These are phyloP conservation scores for Ogataea minuta DNA, from an alignment of 805 yeast genomes.

Conservation along the genomic window DNA sequence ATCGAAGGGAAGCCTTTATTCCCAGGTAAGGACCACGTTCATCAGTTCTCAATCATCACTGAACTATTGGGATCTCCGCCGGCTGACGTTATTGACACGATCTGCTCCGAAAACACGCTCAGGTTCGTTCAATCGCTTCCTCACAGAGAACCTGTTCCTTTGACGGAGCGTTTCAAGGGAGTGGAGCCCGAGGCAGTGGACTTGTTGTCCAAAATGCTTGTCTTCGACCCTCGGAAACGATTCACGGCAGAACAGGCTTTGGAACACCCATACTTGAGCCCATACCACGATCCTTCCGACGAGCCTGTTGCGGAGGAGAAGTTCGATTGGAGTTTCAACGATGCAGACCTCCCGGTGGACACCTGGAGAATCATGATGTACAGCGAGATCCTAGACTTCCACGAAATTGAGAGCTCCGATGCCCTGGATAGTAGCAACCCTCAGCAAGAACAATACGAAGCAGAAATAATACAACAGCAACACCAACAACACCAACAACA, in stretches of 20 bases:
- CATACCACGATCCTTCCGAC: conserved; percentile 96
- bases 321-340: conserved; percentile 98
- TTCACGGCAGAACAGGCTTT: conserved; percentile 90
- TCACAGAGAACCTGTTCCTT: conserved; percentile 86
- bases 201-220: conserved; percentile 82
- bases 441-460: conserved; percentile 24
- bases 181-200: conserved; percentile 88
- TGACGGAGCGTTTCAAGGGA: conserved; percentile 73
- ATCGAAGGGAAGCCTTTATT: conserved; percentile 94
- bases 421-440: conserved; percentile 17
- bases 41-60: conserved; percentile 95
- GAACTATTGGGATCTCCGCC: conserved; percentile 94
- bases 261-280: conserved; percentile 86
- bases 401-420: conserved; percentile 65
- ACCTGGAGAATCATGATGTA: conserved; percentile 99
- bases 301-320: conserved; percentile 92
- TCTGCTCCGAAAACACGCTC: conserved; percentile 91
- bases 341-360: conserved; percentile 95
- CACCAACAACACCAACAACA: conserved; percentile 19
- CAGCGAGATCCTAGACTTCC: conserved; percentile 93
- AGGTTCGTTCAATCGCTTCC: conserved; percentile 94
- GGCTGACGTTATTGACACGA: conserved; percentile 90
- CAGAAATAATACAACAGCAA: conserved; percentile 27
- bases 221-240: conserved; percentile 92
- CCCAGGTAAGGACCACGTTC: conserved; percentile 98